Evolutionary conservation across 768 basidiomycete genomes (phyloP).

Genomic region (Paxillus ammoniavirescens): DNA sequence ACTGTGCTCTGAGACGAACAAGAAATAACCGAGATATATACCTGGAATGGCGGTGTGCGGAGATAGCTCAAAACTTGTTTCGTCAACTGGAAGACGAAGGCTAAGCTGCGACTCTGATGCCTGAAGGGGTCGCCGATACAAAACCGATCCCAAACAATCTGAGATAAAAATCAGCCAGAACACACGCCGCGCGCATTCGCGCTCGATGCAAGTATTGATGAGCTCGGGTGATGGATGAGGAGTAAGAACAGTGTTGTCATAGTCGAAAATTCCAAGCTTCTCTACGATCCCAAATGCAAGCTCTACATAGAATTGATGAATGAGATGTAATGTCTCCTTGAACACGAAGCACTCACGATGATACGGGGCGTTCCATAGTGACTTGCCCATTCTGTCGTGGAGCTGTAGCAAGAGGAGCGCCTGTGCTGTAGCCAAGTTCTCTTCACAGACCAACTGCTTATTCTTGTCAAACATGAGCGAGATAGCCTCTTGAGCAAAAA

Average conservation of each 20-base stretch:
- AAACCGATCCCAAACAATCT: conserved; percentile 44
- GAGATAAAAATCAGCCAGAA: conserved; percentile 77
- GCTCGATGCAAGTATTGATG: conserved; percentile 62
- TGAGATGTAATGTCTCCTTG: background rate
- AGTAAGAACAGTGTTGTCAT: conserved; percentile 59
- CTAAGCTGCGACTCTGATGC: conserved; percentile 46
- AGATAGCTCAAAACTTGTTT: conserved; percentile 76
- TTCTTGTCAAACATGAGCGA: conserved; percentile 70
- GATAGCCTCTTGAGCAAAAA: conserved; percentile 57
- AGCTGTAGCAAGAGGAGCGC: conserved; percentile 71
- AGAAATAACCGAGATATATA: conserved; percentile 9
- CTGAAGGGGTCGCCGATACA: conserved; percentile 35
- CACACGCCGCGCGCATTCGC: conserved; percentile 76
- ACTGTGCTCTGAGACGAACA: background rate
- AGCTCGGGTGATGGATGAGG: conserved; percentile 58
- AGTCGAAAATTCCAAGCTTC: conserved; percentile 60
- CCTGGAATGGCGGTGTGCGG: conserved; percentile 38
- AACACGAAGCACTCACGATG: conserved; percentile 25
- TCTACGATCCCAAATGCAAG: conserved; percentile 63
- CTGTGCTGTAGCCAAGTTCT: conserved; percentile 71
- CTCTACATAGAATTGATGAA: conserved; percentile 42
- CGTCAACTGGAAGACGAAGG: conserved; percentile 75
- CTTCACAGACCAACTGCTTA: conserved; percentile 56
- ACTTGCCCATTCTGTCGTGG: conserved; percentile 52
- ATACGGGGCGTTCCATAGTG: conserved; percentile 28